Conservation (phyloP, 305 asterid species). For the Fraxinus latifolia region DNA sequence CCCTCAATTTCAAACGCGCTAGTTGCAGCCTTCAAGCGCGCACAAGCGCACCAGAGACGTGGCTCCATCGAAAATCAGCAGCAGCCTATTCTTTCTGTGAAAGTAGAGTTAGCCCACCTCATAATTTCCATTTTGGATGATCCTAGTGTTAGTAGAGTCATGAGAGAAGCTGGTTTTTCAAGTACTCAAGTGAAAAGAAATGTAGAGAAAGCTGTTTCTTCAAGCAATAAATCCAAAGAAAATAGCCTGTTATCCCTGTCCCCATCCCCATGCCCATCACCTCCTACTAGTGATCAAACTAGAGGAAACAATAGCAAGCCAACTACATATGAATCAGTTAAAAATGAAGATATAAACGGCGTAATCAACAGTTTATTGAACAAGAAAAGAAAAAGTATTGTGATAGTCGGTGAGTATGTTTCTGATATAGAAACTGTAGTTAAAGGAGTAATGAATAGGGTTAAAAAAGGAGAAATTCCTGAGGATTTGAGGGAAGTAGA, state of each 20-base stretch:
- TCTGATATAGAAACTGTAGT: constrained; percentile 44
- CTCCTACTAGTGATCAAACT: neutral
- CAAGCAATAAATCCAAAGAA: constrained; percentile 19
- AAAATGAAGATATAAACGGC: constrained; percentile 46
- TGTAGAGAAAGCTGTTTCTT: constrained; percentile 62
- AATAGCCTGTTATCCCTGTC: constrained; percentile 12
- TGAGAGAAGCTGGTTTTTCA: constrained; percentile 94
- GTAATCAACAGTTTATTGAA: constrained; percentile 35
- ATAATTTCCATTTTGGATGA: constrained; percentile 80
- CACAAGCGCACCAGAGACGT: constrained; percentile 49
- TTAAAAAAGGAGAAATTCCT: constrained; percentile 48
- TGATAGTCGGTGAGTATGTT: constrained; percentile 59
- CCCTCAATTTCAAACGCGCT: constrained; percentile 82
- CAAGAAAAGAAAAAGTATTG: constrained; percentile 40
- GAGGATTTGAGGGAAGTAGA: constrained; percentile 50
- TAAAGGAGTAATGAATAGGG: constrained; percentile 50
- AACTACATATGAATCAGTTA: constrained; percentile 17
- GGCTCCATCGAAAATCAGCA: constrained; percentile 73
- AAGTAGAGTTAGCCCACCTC: constrained; percentile 79
- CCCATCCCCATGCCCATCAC: constrained; percentile 1
- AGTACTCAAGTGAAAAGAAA: constrained; percentile 72
- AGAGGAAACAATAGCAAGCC: constrained; percentile 12
- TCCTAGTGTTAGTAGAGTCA: constrained; percentile 92
- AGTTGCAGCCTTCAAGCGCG: constrained; percentile 77
- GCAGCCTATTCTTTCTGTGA: constrained; percentile 57